A percentile compares a stretch with the other conserved stretches of the same genome.
phyloP scores from a whole-genome alignment of 768 basidiomycete species.

The Lactarius hatsudake region DNA sequence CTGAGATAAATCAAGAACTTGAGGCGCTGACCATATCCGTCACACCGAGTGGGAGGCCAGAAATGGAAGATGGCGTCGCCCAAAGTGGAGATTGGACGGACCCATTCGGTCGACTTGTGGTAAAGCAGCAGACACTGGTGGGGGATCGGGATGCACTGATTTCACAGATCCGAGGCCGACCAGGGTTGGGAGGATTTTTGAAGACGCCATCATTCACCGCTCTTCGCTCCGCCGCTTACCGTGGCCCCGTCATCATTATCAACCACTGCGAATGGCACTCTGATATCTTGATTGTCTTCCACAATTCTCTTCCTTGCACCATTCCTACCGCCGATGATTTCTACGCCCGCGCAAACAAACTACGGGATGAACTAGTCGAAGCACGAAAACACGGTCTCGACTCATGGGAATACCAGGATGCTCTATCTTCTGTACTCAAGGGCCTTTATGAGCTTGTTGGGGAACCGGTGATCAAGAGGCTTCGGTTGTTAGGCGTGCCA shows the following conservation, averaged over 20 bases:
- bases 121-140: neutral
- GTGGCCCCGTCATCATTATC: conserved; percentile 8
- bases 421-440: neutral
- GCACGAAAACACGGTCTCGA: neutral
- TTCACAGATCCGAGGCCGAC: neutral
- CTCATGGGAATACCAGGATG: neutral
- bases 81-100: neutral
- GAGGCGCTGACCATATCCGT: neutral
- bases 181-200: conserved; percentile 5
- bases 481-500: neutral
- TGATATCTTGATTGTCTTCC: conserved; percentile 5
- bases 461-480: neutral
- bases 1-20: neutral
- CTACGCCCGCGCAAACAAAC: neutral
- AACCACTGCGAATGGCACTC: conserved; percentile 2
- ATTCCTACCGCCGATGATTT: neutral
- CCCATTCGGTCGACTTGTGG: neutral
- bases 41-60: neutral
- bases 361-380: neutral
- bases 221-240: neutral
- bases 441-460: conserved; percentile 4
- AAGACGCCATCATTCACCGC: neutral
- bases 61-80: neutral
- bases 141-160: neutral
- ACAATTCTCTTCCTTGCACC: neutral